These are phyloP conservation scores for Lyophyllum atratum DNA, from an alignment of 768 basidiomycete genomes.

Conservation along the genomic window DNA sequence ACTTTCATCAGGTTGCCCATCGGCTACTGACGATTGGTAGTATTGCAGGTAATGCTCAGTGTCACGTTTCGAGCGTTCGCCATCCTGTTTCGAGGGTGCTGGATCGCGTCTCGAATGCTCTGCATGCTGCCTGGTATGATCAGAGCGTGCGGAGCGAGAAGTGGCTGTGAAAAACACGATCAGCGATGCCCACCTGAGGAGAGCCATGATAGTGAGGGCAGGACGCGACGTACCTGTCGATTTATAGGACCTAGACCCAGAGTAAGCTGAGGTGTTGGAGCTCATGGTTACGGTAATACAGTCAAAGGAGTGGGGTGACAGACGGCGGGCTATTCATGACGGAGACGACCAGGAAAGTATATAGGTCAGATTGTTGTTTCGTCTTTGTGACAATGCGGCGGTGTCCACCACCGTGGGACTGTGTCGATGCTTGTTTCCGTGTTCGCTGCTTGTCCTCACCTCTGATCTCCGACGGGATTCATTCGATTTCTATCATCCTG, in stretches of 20 bases:
- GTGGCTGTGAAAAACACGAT: slow-evolving; percentile 8
- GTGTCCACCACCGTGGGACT: neutral
- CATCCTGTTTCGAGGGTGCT: slow-evolving; percentile 1
- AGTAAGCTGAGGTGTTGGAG: slow-evolving; percentile 11
- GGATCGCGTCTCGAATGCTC: slow-evolving; percentile 13
- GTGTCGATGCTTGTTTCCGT: neutral
- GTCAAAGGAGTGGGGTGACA: slow-evolving; percentile 1
- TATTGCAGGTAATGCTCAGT: slow-evolving; percentile 28
- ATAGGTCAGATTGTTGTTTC: slow-evolving; percentile 13
- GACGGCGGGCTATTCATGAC: slow-evolving; percentile 11
- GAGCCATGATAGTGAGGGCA: neutral
- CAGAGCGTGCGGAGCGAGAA: slow-evolving; percentile 6
- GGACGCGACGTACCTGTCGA: slow-evolving; percentile 8
- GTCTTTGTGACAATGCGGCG: slow-evolving; percentile 10
- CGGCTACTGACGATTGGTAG: slow-evolving; percentile 57
- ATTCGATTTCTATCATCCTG: neutral
- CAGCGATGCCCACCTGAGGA: slow-evolving; percentile 8
- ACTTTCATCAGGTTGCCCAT: slow-evolving; percentile 26
- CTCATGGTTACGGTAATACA: slow-evolving; percentile 11
- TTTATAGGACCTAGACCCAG: slow-evolving; percentile 14
- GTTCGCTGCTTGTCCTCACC: neutral
- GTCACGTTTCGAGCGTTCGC: slow-evolving; percentile 15
- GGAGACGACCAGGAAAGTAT: slow-evolving; percentile 1
- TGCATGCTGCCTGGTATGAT: slow-evolving; percentile 10
- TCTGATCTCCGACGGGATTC: neutral